Conservation (phyloP, 306 rosid genomes). For the Canavalia gladiata region DNA sequence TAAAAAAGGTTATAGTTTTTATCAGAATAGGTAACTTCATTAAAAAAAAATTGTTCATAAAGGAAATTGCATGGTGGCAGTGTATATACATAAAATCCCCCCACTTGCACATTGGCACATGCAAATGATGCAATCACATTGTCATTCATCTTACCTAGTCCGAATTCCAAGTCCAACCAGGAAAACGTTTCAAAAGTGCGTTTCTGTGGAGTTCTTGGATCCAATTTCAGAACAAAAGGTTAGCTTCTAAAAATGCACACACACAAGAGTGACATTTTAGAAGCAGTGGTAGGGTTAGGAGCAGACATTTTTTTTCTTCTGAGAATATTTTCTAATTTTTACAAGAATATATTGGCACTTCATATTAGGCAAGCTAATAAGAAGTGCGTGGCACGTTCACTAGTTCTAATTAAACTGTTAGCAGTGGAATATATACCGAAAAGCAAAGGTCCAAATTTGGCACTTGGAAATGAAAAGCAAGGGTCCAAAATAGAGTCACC, state of each 20-base stretch:
- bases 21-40: no score
- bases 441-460: slow-evolving; percentile 43
- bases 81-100: no score
- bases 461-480: slow-evolving; percentile 30
- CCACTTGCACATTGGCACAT: not conserved
- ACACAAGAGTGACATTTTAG: slow-evolving; percentile 14
- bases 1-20: no score
- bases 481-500: slow-evolving; percentile 35
- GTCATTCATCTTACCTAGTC: slow-evolving; percentile 1
- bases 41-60: not conserved
- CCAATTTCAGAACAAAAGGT: not conserved
- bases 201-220: not conserved
- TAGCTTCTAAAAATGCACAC: slow-evolving; percentile 5
- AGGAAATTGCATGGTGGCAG: not conserved
- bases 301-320: not conserved
- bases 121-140: not conserved
- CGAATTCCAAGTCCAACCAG: not conserved
- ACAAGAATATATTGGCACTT: not conserved
- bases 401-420: not conserved
- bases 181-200: not conserved
- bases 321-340: slow-evolving; percentile 6
- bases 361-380: not conserved
- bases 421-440: slow-evolving; percentile 47
- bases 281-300: slow-evolving; percentile 25
- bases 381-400: slow-evolving; percentile 9